Conservation (phyloP, 495 filamentous ascomycete species). For the Symbiotaphrina buchneri region DNA sequence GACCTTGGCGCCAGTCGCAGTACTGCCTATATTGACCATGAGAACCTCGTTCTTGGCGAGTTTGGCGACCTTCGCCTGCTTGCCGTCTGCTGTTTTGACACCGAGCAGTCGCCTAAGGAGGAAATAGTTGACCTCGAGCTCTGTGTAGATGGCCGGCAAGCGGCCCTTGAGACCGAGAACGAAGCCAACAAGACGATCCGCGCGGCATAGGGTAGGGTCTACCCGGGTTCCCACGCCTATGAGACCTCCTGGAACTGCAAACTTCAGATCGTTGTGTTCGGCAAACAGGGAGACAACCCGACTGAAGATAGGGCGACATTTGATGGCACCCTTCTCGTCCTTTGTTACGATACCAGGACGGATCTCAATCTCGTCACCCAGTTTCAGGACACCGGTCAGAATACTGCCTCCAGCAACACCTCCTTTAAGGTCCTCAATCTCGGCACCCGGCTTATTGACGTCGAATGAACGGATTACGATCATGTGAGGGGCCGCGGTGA, state of each 20-base stretch:
- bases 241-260: slow-evolving; percentile 87
- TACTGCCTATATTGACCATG: slow-evolving; percentile 98
- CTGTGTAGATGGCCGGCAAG: slow-evolving; percentile 85
- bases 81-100: slow-evolving; percentile 94
- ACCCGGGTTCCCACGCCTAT: slow-evolving; percentile 95
- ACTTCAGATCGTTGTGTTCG: slow-evolving; percentile 93
- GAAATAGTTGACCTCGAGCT: slow-evolving; percentile 98
- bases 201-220: slow-evolving; percentile 91
- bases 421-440: slow-evolving; percentile 96
- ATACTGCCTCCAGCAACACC: slow-evolving; percentile 97
- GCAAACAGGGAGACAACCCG: slow-evolving; percentile 87
- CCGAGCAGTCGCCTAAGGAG: slow-evolving; percentile 78
- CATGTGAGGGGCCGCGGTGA: slow-evolving; percentile 80
- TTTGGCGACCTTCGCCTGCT: slow-evolving; percentile 97
- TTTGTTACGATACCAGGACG: slow-evolving; percentile 86
- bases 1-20: slow-evolving; percentile 82
- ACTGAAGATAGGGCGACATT: slow-evolving; percentile 92
- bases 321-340: slow-evolving; percentile 80
- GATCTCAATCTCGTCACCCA: slow-evolving; percentile 96
- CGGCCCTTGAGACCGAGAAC: slow-evolving; percentile 83
- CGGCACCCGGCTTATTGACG: slow-evolving; percentile 99
- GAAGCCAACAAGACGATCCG: slow-evolving; percentile 95
- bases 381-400: slow-evolving; percentile 81
- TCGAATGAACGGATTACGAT: slow-evolving; percentile 98
- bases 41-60: slow-evolving; percentile 92